Evolutionary conservation across 2,329 filamentous ascomycete species (phyloP), one percentile per base, ranked within the genome.

Genomic region (Conoideocrella luteorostrata): DNA sequence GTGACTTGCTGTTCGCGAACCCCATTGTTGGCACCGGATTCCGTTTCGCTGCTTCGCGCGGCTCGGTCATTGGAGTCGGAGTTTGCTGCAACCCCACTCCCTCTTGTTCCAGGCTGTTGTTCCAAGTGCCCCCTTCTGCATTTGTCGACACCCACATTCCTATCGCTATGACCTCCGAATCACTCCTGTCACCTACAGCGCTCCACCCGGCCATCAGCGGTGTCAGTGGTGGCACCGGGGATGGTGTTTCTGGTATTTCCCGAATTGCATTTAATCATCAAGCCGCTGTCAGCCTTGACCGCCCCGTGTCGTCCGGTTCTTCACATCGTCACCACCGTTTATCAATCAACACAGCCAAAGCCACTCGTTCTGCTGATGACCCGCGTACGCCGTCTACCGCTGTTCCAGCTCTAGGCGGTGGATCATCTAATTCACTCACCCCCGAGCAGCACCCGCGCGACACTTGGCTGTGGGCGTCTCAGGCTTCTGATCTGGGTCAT

Each of bases 121-220:
- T 23, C 34, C n/a, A n/a, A n/a, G n/a, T n/a, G n/a, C 34, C 15
- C 4, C 34, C 12, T 40, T 12, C 26, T 23, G 39, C 39, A 37
- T 38, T 41, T 22, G 32, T 29, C 44, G 7, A 22, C 24, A 12
- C 24, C 9, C 17, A 3, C 11, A 20, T 21, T 20, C 9, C 18
- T 13, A 33, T 49, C 50, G 51, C 56, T 55, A 58, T 56, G 56
- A 56, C 45, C 30, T 45, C 66, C 49, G 64, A 62, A 49, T 51
- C 59, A 50, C 51, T 70, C 49, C 59, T 60, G 35, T 73, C 72
- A 51, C 70, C 73, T 46, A 65, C 66, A 44, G 65, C 70, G 51
- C 66, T 77, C 63, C 72, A 77, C 67, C 70, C 72, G 56, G 64
- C 63, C 50, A 67, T 77, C 59, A 68, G 65, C 12, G 36, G 56